These are phyloP conservation scores for Colletotrichum chlorophyti DNA, from an alignment of 2,329 filamentous ascomycete genomes.

Conservation along the genomic window DNA sequence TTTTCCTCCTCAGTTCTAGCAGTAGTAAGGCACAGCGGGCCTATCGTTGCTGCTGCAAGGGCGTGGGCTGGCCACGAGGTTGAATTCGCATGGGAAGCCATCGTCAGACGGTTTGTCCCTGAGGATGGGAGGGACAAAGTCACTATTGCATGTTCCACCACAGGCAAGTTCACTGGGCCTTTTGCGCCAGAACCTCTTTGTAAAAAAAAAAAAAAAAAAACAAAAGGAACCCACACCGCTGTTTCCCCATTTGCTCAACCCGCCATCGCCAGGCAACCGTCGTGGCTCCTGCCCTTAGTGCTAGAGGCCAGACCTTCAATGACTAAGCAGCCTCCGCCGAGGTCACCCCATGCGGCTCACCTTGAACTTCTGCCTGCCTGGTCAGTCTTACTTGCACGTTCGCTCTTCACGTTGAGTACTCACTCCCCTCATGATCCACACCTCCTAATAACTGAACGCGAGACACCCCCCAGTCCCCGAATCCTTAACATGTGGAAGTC, in stretches of 20 bases:
- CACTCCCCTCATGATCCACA: too few species aligned
- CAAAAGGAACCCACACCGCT: conserved; percentile 6
- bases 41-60: background rate
- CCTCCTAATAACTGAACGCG: too few species aligned
- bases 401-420: too few species aligned
- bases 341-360: conserved; percentile 12
- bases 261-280: conserved; percentile 6
- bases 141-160: background rate
- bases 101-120: background rate
- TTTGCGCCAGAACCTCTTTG: background rate
- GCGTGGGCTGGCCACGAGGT: background rate
- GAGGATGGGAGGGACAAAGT: too few species aligned
- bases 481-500: too few species aligned
- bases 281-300: background rate
- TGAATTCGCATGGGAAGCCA: background rate
- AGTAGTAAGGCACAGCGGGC: conserved; percentile 9
- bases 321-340: background rate
- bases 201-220: too few species aligned
- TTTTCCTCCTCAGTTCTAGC: background rate
- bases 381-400: background rate
- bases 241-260: conserved; percentile 1
- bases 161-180: background rate
- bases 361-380: conserved; percentile 12
- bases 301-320: background rate
- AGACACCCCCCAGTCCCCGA: too few species aligned